phyloP scores from a whole-genome alignment of 768 basidiomycete genomes.

The Leccinum incarnatum region DNA sequence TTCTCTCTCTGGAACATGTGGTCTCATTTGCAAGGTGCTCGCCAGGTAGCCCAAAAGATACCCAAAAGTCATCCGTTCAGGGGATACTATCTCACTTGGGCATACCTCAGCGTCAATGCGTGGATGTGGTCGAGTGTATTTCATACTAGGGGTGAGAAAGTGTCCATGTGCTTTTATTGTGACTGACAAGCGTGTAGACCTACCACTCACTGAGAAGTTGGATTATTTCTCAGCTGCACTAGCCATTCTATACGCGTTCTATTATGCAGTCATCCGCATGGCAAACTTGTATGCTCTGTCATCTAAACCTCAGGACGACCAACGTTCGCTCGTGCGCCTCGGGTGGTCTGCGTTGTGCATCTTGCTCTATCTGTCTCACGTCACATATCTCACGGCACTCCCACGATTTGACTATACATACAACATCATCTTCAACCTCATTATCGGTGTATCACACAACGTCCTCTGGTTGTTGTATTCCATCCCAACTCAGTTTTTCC shows the following conservation, averaged over 20 bases:
- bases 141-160: constrained; percentile 78
- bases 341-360: constrained; percentile 54
- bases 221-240: constrained; percentile 95
- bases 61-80: constrained; percentile 66
- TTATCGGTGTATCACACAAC: constrained; percentile 77
- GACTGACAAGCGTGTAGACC: constrained; percentile 48
- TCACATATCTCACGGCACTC: constrained; percentile 72
- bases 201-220: constrained; percentile 78
- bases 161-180: neutral
- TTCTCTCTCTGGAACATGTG: constrained; percentile 88
- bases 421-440: constrained; percentile 84
- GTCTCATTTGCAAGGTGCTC: constrained; percentile 64
- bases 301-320: constrained; percentile 26
- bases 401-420: constrained; percentile 91
- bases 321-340: constrained; percentile 16
- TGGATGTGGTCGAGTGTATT: constrained; percentile 94
- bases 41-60: constrained; percentile 45
- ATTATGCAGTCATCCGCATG: constrained; percentile 71
- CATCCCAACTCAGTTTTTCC: constrained; percentile 46
- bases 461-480: constrained; percentile 77
- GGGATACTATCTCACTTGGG: constrained; percentile 62
- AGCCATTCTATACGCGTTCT: constrained; percentile 79
- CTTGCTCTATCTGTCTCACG: constrained; percentile 61
- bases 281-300: constrained; percentile 63
- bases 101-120: constrained; percentile 74